Evolutionary conservation across 1,284 basidiomycete genomes (phyloP), one percentile per base, ranked within the genome.

Genomic region (Apiotrichum sp.): DNA sequence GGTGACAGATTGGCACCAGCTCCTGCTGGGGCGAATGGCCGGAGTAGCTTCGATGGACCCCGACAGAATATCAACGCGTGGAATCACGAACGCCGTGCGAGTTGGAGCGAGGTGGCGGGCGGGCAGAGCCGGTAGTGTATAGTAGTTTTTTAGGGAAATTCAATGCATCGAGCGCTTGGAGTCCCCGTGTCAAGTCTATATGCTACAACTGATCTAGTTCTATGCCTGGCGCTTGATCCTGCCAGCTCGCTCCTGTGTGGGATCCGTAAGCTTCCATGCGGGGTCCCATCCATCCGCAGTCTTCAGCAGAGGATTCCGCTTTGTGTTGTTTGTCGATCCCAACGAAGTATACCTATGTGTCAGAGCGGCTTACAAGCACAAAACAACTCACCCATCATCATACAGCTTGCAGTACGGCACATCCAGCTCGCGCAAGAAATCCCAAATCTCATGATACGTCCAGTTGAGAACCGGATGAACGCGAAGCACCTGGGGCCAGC

Each of bases 381-480:
- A 10, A 13, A 8, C 13, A 42, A 62, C 65, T 59, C 61, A 92
- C 87, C 96, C 96, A 74, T 88, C 80, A 68, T 98, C 92, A 68
- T 98, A 98, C 43, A 98, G 75, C 33, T 72, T 69, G 70, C 95
- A 98, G 74, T 95, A 98, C 3, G 86, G 87, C 10, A 98, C 83
- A 2, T 84, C 72, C 8, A 95, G 78, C 56, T 80, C 79, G 6
- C 86, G 80, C 39, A 98, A 77, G 77, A 95, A 98, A 1, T 79
- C 77, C 96, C 96, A 98, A 2, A 98, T 84, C 59, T 96, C 85
- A 2, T 77, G 70, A 74, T 98, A 98, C 0, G 83, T 80, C 95
- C 95, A 98, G 70, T 97, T 87, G 50, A 98, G 87, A 65, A 98
- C 89, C 0, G 96, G 95, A 71, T 98, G 95, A 33, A 98, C 84